Evolutionary conservation across 73 alveolate species (phyloP).

Genomic region (Paramecium pentaurelia): DNA sequence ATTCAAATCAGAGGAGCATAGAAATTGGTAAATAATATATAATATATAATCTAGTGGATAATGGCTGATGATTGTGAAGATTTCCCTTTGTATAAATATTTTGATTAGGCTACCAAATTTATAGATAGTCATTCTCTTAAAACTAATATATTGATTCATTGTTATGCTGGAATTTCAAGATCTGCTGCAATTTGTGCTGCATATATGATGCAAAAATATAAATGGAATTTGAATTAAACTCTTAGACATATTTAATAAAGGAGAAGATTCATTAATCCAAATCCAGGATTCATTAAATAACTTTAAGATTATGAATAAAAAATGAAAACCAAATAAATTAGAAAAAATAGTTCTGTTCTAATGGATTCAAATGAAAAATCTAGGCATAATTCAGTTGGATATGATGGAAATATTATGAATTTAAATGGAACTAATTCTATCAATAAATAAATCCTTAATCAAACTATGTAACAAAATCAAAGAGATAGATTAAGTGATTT

Average conservation of each 20-base stretch:
- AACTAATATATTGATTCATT: constrained; percentile 25
- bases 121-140: not conserved
- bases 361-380: not conserved
- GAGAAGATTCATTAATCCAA: constrained; percentile 10
- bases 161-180: constrained; percentile 44
- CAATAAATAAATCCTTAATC: not conserved
- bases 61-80: constrained; percentile 51
- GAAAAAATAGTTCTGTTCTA: not conserved
- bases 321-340: not conserved
- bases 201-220: constrained; percentile 17
- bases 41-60: not conserved
- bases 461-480: not conserved
- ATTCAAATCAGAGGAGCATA: not conserved
- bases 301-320: not conserved
- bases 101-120: constrained; percentile 15
- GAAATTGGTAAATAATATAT: not conserved
- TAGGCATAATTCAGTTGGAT: not conserved
- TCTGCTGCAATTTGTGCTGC: constrained; percentile 47
- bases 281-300: not conserved
- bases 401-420: not conserved
- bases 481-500: constrained; percentile 6
- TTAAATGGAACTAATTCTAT: not conserved
- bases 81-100: constrained; percentile 16
- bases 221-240: constrained; percentile 5
- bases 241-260: constrained; percentile 1